Base-by-base conservation (phyloP, 2,329 filamentous ascomycete species). In the Aspergillus terreus region DNA sequence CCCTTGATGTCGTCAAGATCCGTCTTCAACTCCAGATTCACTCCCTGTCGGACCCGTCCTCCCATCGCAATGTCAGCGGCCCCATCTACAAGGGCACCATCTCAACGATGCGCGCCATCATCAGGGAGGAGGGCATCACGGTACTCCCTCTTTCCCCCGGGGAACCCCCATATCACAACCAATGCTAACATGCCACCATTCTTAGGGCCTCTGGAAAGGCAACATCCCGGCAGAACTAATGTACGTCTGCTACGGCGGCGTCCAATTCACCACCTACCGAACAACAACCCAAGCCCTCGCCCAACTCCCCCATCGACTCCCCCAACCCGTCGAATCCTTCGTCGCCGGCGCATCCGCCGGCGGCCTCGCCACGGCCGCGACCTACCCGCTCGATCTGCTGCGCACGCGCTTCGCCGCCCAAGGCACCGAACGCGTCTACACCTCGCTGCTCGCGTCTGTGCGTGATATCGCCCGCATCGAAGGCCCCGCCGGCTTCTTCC, bases 1-100 rank as follows among this genome's bases (percentile, higher is more conserved):
- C 94, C 48, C 87, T 99, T 60, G 94, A 99, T 72, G 94, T 99
- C 57, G 85, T 97, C 75, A 97, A 99, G 78, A 99, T 99, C 74
- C 89, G 94, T 44, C 85, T 97, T 43, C 94, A 99, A 71, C 84
- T 99, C 15, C 94, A 97, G 72, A 83, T 88, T 42, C 88, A 95
- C 75, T 91, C 90, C 45, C 82, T 89, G 54, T 87, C 86, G 62
- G 87, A 92, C 65, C 87, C 90, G 2, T 72, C 84, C 9, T 80
- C 83, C 43, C 78, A 82, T 57, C 75, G 75, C 47, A 64, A 72
- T 57, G 63, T 78, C 52, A 63, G 67, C 46, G 77, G 71, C 2
- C 73, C 73, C 62, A 46, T 79, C 49, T 68, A 92, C 75, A 90
- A 86, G 66, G 90, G 90, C 60, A 90, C 90, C 0, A 63, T 91